Conservation (phyloP, 345 rosid species). For the Cardamine occulta region DNA sequence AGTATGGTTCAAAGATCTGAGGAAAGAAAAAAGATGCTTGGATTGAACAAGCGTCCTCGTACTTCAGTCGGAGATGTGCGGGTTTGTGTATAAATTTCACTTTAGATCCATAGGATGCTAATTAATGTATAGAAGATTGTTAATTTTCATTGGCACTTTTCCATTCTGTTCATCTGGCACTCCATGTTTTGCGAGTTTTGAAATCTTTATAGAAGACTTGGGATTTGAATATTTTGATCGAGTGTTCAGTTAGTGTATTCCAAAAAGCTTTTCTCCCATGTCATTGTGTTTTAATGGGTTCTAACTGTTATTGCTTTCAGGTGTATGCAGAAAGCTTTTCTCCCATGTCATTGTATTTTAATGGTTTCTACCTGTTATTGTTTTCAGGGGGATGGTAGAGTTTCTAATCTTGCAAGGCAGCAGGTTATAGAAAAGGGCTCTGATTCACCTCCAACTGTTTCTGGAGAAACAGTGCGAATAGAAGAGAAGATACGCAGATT, state of each 20-base stretch:
- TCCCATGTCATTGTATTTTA: constrained; percentile 16
- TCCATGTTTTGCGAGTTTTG: constrained; percentile 10
- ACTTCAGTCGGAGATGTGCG: constrained; percentile 66
- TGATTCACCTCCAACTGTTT: constrained; percentile 61
- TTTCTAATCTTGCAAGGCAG: constrained; percentile 57
- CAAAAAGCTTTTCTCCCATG: constrained; percentile 15
- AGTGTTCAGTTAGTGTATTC: constrained; percentile 19
- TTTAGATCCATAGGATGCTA: constrained; percentile 24
- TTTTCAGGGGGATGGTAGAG: constrained; percentile 63
- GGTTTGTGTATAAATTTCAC: constrained; percentile 61
- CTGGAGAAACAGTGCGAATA: constrained; percentile 53
- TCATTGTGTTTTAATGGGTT: constrained; percentile 31
- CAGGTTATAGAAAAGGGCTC: constrained; percentile 64
- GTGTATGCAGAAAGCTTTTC: constrained; percentile 28
- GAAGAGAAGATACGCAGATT: constrained; percentile 85
- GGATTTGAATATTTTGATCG: not conserved
- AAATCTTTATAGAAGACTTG: not conserved
- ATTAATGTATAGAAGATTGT: constrained; percentile 1
- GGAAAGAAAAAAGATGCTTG: constrained; percentile 74
- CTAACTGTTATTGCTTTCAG: constrained; percentile 45
- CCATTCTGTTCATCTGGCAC: constrained; percentile 8
- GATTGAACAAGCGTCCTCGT: constrained; percentile 79
- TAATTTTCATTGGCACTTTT: not conserved
- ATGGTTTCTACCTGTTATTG: constrained; percentile 27
- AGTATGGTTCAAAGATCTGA: constrained; percentile 64